Base-by-base conservation (phyloP, 129 eudicot genomes). In the Saussurea involucrata region DNA sequence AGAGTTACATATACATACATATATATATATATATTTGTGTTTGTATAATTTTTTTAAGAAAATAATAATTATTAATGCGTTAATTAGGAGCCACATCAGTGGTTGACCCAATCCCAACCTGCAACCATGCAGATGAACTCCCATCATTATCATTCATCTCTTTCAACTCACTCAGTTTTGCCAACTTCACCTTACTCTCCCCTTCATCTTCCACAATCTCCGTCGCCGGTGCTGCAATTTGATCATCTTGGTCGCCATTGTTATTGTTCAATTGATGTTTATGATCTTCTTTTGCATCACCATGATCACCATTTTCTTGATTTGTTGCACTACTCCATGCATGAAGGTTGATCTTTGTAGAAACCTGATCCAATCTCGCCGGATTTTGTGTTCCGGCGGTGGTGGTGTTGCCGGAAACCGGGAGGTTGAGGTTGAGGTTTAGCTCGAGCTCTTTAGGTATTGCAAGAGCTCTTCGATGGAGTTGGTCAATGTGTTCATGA, bases 31-130 rank as follows among this genome's bases (percentile, higher is more conserved):
- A 71, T 71, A 71, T 44, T 49, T 27, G 76, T 57, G 27, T 57
- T 57, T 49, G 58, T 49, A 49, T 49, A 49, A 15, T 37, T 27
- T 27, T 27, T 71, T 17, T 49, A 75, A 24, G 15, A 21, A 12
- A 18, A 61, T 36, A 12, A 21, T 17, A 24, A 37, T 60, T 21
- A 20, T 12, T 80, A 32, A 85, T 68, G 80, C 24, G 60, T 74
- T 66, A 27, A 27, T 27, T 27, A 57, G 79, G 78, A 29, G 76
- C 65, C 58, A 61, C 67, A 36, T 70, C 78, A 42, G 76, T 57
- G 13, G 82, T 78, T 25, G 95, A 75, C 8, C 89, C 83, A 85
- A 87, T 80, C 18, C 96, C 96, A 28, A 90, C 89, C 27, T 90
- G 92, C 73, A 90, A 73, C 96, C 95, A 89, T 20, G 84, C 78